Conservation (phyloP, 2,329 filamentous ascomycete genomes). For the Sporothrix schenckii region DNA sequence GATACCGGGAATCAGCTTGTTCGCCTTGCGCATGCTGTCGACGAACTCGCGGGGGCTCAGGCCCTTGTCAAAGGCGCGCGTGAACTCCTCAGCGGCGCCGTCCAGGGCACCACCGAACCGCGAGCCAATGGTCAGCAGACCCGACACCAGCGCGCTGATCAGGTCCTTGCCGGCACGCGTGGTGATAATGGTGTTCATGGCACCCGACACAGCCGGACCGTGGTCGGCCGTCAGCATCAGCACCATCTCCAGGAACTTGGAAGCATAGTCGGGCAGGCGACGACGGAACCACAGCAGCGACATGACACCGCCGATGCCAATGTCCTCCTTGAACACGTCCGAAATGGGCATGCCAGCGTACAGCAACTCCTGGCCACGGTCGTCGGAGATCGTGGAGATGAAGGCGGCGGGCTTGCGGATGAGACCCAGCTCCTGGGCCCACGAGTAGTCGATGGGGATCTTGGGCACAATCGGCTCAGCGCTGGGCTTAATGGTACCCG, state of each 20-base stretch:
- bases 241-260: constrained; percentile 99
- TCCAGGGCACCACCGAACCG: constrained; percentile 98
- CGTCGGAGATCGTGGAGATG: constrained; percentile 99
- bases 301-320: constrained; percentile 99
- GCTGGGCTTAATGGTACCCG: constrained; percentile 82
- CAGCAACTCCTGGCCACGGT: constrained; percentile 98
- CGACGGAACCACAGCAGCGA: constrained; percentile 99
- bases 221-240: constrained; percentile 99
- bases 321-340: constrained; percentile 99
- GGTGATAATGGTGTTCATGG: constrained; percentile 99
- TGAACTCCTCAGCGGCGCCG: constrained; percentile 97
- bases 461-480: constrained; percentile 92
- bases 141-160: constrained; percentile 90
- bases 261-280: constrained; percentile 91
- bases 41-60: constrained; percentile 98
- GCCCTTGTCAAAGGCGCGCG: constrained; percentile 96
- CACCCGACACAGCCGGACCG: constrained; percentile 97
- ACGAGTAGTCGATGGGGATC: constrained; percentile 99
- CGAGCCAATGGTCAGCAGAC: constrained; percentile 97
- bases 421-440: constrained; percentile 98
- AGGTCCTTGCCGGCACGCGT: constrained; percentile 99
- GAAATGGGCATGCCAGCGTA: constrained; percentile 99
- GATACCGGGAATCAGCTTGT: constrained; percentile 99
- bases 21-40: constrained; percentile 98
- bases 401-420: constrained; percentile 99